A percentile compares a stretch with the other conserved stretches of the same genome.
Evolutionary conservation across 768 basidiomycete species (phyloP).

Genomic region (Crepidotus variabilis): DNA sequence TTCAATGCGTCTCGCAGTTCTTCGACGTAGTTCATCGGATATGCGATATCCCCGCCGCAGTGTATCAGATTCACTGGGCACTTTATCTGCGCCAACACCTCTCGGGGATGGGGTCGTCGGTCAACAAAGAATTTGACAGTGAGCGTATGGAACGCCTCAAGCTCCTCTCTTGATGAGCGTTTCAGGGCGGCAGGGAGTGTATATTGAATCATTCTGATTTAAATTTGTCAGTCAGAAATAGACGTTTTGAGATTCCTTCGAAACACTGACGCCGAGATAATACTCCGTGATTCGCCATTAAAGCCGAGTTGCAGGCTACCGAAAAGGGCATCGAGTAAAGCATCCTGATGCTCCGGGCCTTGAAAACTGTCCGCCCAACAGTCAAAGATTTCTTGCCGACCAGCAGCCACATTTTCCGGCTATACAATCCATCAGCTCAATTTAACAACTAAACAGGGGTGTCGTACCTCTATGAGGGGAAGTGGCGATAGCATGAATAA

Average conservation of each 20-base stretch:
- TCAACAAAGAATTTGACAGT: constrained; percentile 30
- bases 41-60: constrained; percentile 32
- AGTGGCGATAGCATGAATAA: constrained; percentile 33
- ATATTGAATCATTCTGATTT: constrained; percentile 18
- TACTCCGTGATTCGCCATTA: constrained; percentile 17
- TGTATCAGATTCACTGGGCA: constrained; percentile 31
- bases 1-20: constrained; percentile 21
- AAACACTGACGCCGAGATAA: constrained; percentile 22
- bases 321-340: constrained; percentile 21
- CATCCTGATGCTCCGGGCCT: constrained; percentile 16
- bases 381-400: constrained; percentile 31
- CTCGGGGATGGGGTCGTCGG: constrained; percentile 17
- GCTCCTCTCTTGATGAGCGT: constrained; percentile 23
- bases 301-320: constrained; percentile 30
- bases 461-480: constrained; percentile 27
- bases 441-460: no score
- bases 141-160: constrained; percentile 27
- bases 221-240: neutral
- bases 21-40: constrained; percentile 22
- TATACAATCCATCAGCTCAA: constrained; percentile 8
- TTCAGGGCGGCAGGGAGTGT: constrained; percentile 18
- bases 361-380: constrained; percentile 24
- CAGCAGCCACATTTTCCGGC: constrained; percentile 28
- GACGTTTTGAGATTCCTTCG: neutral
- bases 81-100: constrained; percentile 20